Evolutionary conservation across 1,284 basidiomycete species (phyloP).

Genomic region (Schizophyllum commune): DNA sequence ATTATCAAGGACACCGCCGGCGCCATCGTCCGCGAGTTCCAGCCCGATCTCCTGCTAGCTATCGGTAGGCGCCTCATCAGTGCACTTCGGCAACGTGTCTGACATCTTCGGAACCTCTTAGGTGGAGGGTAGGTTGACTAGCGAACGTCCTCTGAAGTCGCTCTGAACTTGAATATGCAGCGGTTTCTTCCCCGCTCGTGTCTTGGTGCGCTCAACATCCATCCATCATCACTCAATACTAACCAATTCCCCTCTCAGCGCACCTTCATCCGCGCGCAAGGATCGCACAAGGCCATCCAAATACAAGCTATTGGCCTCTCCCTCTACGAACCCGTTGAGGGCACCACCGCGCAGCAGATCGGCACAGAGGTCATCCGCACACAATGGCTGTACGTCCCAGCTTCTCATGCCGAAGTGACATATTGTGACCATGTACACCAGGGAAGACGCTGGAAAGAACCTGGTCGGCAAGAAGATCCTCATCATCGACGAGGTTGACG

Average conservation of each 20-base stretch:
- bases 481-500: conserved; percentile 77
- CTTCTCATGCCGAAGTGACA: background rate
- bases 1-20: conserved; percentile 57
- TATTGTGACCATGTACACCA: background rate
- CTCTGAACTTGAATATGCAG: conserved; percentile 30
- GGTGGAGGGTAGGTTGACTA: conserved; percentile 65
- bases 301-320: conserved; percentile 92
- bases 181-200: conserved; percentile 91
- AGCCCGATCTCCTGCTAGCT: conserved; percentile 73
- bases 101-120: conserved; percentile 17
- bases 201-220: conserved; percentile 49
- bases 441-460: conserved; percentile 45
- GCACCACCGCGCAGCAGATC: conserved; percentile 67
- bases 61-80: conserved; percentile 47
- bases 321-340: conserved; percentile 82
- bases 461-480: conserved; percentile 59
- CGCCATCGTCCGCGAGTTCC: conserved; percentile 60
- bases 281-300: conserved; percentile 73
- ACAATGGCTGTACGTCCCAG: conserved; percentile 75
- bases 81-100: conserved; percentile 8
- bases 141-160: conserved; percentile 5
- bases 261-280: conserved; percentile 76
- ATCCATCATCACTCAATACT: conserved; percentile 3
- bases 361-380: conserved; percentile 84
- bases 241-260: conserved; percentile 36